Conservation (phyloP, 495 filamentous ascomycete species). For the Viridothelium virens region DNA sequence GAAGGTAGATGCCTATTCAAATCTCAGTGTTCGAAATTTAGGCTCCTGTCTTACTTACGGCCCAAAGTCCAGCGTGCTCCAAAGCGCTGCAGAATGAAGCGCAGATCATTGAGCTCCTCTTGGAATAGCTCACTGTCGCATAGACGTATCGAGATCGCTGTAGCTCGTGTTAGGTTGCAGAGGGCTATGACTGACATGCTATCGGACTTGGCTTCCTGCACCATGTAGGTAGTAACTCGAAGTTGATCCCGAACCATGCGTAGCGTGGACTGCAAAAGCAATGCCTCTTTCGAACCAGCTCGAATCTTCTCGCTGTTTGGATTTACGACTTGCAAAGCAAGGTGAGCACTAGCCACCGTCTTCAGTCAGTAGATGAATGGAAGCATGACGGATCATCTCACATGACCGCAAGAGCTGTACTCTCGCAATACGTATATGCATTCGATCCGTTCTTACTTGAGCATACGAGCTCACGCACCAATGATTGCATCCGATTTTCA, state of each 20-base stretch:
- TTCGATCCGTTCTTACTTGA: not conserved
- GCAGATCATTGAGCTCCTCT: not conserved
- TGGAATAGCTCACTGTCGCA: not conserved
- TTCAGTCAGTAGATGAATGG: not conserved
- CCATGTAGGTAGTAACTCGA: not conserved
- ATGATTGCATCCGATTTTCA: not conserved
- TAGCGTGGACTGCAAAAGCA: not conserved
- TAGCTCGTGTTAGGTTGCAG: not conserved
- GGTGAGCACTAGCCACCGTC: not conserved
- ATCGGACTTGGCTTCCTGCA: not conserved
- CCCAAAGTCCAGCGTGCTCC: slow-evolving; percentile 1
- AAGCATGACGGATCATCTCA: not conserved
- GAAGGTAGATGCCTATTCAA: not conserved
- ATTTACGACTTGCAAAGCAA: not conserved
- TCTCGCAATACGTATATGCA: not conserved
- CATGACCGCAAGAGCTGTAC: not conserved
- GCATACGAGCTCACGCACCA: not conserved
- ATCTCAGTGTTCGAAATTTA: not conserved
- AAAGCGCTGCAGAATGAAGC: slow-evolving; percentile 5
- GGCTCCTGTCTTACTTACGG: not conserved
- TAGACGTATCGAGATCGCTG: not conserved
- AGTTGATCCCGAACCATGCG: not conserved
- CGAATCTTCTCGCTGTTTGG: not conserved
- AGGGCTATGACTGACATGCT: slow-evolving; percentile 5
- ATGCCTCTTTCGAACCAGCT: not conserved